Percentiles rank a stretch among this genome's conserved stretches.
These are phyloP conservation scores for Leishmania turanica DNA, from an alignment of 208 protist genomes.

Conservation along the genomic window DNA sequence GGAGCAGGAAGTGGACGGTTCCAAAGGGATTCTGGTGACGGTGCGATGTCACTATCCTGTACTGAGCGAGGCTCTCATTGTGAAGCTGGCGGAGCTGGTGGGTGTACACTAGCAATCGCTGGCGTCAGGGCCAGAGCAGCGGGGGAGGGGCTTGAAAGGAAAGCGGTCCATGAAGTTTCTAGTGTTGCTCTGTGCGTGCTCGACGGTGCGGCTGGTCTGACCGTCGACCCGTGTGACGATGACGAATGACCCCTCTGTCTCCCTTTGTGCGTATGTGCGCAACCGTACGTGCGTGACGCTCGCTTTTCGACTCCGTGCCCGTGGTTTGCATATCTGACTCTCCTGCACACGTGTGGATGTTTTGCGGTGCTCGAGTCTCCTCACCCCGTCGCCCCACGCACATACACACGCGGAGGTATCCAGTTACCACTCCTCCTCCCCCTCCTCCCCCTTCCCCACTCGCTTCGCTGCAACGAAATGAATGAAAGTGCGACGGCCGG, in stretches of 20 bases:
- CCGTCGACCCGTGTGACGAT: neutral
- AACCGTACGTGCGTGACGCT: neutral
- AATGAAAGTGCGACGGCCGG: neutral
- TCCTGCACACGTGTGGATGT: neutral
- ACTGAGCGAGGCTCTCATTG: constrained; percentile 59
- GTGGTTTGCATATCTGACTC: neutral
- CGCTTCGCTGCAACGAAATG: neutral
- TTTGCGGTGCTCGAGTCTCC: neutral
- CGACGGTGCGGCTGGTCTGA: neutral
- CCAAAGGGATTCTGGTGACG: constrained; percentile 43
- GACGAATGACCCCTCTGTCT: neutral
- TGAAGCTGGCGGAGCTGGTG: constrained; percentile 49
- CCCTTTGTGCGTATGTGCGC: neutral
- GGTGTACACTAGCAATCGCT: neutral
- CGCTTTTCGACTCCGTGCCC: neutral
- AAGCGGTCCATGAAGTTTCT: neutral
- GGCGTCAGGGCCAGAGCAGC: neutral
- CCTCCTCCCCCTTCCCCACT: neutral
- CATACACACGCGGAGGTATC: neutral
- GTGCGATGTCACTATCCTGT: constrained; percentile 51
- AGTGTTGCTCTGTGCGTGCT: neutral
- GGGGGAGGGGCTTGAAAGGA: neutral
- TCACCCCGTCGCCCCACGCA: neutral
- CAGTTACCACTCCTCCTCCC: neutral
- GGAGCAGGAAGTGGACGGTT: constrained; percentile 45